Evolutionary conservation across 768 basidiomycete genomes (phyloP).

Genomic region (Lactarius tabidus): DNA sequence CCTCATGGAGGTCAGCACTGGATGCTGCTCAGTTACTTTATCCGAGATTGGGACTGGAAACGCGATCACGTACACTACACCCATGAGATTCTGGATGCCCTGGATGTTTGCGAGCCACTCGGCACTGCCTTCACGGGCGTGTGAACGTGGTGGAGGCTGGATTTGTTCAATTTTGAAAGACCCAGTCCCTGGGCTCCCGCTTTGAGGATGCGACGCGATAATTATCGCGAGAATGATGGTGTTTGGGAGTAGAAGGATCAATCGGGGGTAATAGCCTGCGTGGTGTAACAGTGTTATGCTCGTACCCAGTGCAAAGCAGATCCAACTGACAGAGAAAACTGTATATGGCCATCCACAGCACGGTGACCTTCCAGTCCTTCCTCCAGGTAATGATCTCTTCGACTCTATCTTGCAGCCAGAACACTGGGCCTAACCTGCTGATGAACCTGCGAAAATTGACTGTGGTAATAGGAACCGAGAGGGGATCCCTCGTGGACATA

Average conservation of each 20-base stretch:
- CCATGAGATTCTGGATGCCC: conserved; percentile 91
- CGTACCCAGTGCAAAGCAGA: conserved; percentile 1
- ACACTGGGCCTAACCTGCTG: conserved; percentile 68
- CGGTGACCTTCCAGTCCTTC: conserved; percentile 66
- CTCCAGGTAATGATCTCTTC: conserved; percentile 87
- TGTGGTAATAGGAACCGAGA: conserved; percentile 74
- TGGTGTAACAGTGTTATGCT: not conserved
- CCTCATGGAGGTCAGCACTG: conserved; percentile 62
- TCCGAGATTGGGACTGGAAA: not conserved
- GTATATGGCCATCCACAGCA: conserved; percentile 71
- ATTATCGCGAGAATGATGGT: conserved; percentile 57
- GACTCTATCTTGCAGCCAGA: conserved; percentile 85
- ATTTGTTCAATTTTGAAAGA: conserved; percentile 15
- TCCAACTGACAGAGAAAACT: conserved; percentile 68
- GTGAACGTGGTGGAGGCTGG: conserved; percentile 36
- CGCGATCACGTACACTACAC: conserved; percentile 55
- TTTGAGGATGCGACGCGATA: conserved; percentile 57
- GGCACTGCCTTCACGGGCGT: conserved; percentile 55
- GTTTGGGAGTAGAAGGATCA: conserved; percentile 69
- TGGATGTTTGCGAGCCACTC: conserved; percentile 88
- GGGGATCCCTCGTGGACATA: conserved; percentile 57
- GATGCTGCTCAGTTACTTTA: not conserved
- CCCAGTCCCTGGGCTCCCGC: conserved; percentile 4
- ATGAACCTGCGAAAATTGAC: conserved; percentile 82
- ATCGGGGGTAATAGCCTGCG: conserved; percentile 71